Conservation (phyloP, 2,329 filamentous ascomycete genomes). For the Magnaporthales sp. region DNA sequence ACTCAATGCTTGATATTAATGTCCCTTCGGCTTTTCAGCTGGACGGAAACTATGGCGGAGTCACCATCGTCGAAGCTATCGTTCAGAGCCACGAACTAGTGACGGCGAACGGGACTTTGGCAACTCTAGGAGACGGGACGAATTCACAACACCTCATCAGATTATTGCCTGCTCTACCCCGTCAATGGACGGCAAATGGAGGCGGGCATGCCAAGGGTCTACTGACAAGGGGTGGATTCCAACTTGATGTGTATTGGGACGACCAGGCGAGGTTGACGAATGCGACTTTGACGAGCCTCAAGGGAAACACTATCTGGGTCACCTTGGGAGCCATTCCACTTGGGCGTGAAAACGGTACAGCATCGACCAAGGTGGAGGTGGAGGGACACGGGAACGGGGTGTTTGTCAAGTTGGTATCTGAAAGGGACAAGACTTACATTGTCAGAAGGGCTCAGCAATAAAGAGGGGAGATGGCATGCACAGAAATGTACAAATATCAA, state of each 20-base stretch:
- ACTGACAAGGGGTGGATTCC: constrained; percentile 1
- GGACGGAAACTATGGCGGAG: constrained; percentile 38
- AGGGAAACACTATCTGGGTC: not conserved
- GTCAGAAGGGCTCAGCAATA: not conserved
- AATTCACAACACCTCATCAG: not conserved
- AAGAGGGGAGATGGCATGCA: not conserved
- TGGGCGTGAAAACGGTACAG: not conserved
- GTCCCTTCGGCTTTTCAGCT: constrained; percentile 36
- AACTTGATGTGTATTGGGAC: constrained; percentile 2
- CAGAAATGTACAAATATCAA: not conserved
- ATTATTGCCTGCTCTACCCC: constrained; percentile 1
- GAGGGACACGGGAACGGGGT: not conserved
- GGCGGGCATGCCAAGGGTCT: not conserved
- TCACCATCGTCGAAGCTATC: not conserved
- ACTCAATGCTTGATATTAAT: constrained; percentile 15
- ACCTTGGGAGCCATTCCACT: not conserved
- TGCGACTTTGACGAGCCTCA: not conserved
- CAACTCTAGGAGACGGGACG: not conserved
- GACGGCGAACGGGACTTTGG: not conserved
- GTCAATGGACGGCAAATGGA: not conserved
- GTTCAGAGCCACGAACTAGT: constrained; percentile 2
- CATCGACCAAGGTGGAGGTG: not conserved
- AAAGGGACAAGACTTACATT: not conserved
- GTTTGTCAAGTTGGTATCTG: not conserved
- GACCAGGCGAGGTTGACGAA: not conserved